Evolutionary conservation across 176 grass and related monocot genomes (phyloP).

Genomic region (Cymbopogon citratus): DNA sequence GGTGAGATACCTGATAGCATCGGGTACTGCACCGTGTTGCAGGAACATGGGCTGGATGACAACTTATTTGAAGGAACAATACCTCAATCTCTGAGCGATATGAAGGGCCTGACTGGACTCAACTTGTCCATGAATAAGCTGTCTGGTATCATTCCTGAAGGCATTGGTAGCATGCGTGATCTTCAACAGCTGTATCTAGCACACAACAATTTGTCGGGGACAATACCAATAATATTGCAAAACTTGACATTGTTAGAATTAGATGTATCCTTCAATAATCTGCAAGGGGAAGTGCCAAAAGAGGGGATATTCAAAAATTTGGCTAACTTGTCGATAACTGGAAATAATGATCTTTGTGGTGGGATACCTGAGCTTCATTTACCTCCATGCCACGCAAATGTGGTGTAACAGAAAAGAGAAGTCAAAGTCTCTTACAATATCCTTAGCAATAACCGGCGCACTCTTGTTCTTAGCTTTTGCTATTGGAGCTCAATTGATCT

Average conservation of each 20-base stretch:
- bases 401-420: neutral
- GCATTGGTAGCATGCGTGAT: neutral
- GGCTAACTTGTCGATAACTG: neutral
- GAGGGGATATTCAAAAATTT: conserved; percentile 19
- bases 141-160: neutral
- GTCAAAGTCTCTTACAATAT: neutral
- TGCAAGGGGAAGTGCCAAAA: conserved; percentile 35
- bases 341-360: conserved; percentile 26
- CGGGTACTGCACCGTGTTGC: too few species aligned
- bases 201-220: conserved; percentile 31
- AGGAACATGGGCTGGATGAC: too few species aligned
- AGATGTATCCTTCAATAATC: conserved; percentile 38
- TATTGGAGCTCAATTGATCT: neutral
- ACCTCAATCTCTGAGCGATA: neutral
- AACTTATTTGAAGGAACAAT: too few species aligned
- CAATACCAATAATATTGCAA: conserved; percentile 1
- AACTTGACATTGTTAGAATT: conserved; percentile 16
- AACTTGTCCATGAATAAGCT: conserved; percentile 34
- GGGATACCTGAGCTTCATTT: conserved; percentile 33
- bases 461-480: neutral
- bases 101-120: conserved; percentile 18
- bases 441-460: neutral
- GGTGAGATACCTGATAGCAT: too few species aligned
- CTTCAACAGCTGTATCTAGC: conserved; percentile 25
- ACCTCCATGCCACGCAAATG: neutral